Percentiles rank a stretch among this genome's conserved stretches.
These are phyloP conservation scores for Fraxinus nigra DNA, from an alignment of 305 asterid genomes.

Conservation along the genomic window DNA sequence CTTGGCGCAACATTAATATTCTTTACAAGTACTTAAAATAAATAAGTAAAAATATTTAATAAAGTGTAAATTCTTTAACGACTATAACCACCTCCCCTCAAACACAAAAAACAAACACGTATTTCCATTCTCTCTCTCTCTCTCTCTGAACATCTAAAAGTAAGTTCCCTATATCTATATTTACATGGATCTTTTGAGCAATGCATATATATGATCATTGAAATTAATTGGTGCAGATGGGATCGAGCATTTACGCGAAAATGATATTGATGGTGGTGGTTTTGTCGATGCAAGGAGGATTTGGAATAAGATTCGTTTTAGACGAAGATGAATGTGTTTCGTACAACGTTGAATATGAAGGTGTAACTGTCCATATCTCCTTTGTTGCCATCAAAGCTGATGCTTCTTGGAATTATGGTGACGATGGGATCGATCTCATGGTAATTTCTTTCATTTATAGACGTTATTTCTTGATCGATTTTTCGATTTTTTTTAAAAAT, in stretches of 20 bases:
- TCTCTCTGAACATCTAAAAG: not conserved
- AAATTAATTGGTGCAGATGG: constrained; percentile 23
- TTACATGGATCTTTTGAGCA: not conserved
- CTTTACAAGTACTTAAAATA: not conserved
- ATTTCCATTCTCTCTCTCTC: not conserved
- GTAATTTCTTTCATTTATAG: not conserved
- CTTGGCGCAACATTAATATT: not conserved
- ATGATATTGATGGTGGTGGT: not conserved
- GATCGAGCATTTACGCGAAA: not conserved
- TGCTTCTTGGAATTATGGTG: constrained; percentile 51
- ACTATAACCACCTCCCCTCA: not conserved
- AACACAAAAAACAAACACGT: not conserved
- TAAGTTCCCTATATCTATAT: not conserved
- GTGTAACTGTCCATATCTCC: constrained; percentile 68
- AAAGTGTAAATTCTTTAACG: not conserved
- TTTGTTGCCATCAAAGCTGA: constrained; percentile 82
- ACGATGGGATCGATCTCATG: constrained; percentile 70
- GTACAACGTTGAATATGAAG: constrained; percentile 55
- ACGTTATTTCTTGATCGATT: not conserved
- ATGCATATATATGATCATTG: not conserved
- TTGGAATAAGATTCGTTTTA: constrained; percentile 75
- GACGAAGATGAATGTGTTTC: constrained; percentile 78
- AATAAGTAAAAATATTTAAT: not conserved
- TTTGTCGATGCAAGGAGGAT: constrained; percentile 29
- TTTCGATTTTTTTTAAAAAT: not conserved